Percentiles rank a stretch among this genome's conserved stretches.
phyloP scores from a whole-genome alignment of 1,284 basidiomycete genomes.

The Fomes fomentarius region DNA sequence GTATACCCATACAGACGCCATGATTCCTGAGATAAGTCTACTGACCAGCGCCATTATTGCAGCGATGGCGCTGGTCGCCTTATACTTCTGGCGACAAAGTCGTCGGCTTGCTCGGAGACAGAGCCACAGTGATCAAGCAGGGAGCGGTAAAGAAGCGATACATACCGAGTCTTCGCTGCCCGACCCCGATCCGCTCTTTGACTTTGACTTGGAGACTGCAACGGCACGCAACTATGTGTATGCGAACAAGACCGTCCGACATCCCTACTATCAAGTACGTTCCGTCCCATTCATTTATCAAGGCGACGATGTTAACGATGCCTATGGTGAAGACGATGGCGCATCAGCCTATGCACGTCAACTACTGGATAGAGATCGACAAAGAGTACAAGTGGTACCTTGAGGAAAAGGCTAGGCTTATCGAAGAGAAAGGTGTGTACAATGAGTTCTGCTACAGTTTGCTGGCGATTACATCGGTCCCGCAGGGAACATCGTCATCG shows the following conservation, averaged over 20 bases:
- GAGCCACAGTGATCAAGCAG: no score
- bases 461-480: neutral
- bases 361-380: constrained; percentile 49
- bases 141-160: neutral
- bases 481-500: constrained; percentile 39
- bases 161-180: neutral
- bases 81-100: no score
- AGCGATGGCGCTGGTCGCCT: no score
- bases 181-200: constrained; percentile 36
- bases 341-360: constrained; percentile 44
- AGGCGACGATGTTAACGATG: no score
- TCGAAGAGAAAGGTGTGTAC: constrained; percentile 35
- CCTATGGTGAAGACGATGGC: constrained; percentile 40
- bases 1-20: no score
- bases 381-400: constrained; percentile 42
- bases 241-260: constrained; percentile 39
- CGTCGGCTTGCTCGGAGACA: neutral
- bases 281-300: neutral
- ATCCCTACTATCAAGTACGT: constrained; percentile 38
- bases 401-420: constrained; percentile 39
- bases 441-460: neutral
- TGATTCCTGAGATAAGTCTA: no score
- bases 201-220: constrained; percentile 34
- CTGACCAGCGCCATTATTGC: no score
- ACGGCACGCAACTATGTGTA: constrained; percentile 40